Percentiles rank a stretch among this genome's conserved stretches.
Conservation (phyloP, 371 early-diverging fungal genomes). For the Gilbertella persicaria region DNA sequence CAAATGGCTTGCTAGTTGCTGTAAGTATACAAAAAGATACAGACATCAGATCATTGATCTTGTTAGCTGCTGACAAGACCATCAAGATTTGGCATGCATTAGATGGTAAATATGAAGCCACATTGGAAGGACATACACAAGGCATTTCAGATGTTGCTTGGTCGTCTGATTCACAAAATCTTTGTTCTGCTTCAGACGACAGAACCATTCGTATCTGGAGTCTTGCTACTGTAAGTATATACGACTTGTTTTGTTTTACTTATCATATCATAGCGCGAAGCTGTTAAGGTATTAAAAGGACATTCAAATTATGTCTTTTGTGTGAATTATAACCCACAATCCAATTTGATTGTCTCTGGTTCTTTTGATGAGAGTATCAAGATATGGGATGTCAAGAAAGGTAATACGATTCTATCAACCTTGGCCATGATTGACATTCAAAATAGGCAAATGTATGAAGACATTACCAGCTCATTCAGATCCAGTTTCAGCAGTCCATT, state of each 20-base stretch:
- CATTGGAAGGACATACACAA: slow-evolving; percentile 88
- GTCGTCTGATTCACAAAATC: slow-evolving; percentile 85
- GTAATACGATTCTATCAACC: too few species aligned
- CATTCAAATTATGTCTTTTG: slow-evolving; percentile 97
- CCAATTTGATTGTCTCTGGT: slow-evolving; percentile 94
- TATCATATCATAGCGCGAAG: slow-evolving; percentile 53
- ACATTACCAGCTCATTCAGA: slow-evolving; percentile 95
- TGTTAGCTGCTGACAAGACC: slow-evolving; percentile 84
- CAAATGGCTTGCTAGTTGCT: slow-evolving; percentile 92
- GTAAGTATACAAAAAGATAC: slow-evolving; percentile 46
- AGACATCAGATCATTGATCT: neutral
- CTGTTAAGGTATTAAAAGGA: slow-evolving; percentile 82
- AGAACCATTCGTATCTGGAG: slow-evolving; percentile 92
- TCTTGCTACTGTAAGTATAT: slow-evolving; percentile 60
- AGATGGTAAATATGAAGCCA: slow-evolving; percentile 83
- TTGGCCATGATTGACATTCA: neutral
- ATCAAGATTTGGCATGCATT: slow-evolving; percentile 92
- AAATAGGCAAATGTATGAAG: slow-evolving; percentile 80
- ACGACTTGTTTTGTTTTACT: slow-evolving; percentile 1
- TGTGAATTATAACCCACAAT: slow-evolving; percentile 94
- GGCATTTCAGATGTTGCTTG: slow-evolving; percentile 98
- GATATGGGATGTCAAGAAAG: slow-evolving; percentile 95
- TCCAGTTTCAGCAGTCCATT: slow-evolving; percentile 94
- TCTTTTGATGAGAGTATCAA: slow-evolving; percentile 97
- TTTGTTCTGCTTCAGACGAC: slow-evolving; percentile 96